Evolutionary conservation across 192 early-diverging fungal genomes (phyloP).

Genomic region (Coemansia sp.): DNA sequence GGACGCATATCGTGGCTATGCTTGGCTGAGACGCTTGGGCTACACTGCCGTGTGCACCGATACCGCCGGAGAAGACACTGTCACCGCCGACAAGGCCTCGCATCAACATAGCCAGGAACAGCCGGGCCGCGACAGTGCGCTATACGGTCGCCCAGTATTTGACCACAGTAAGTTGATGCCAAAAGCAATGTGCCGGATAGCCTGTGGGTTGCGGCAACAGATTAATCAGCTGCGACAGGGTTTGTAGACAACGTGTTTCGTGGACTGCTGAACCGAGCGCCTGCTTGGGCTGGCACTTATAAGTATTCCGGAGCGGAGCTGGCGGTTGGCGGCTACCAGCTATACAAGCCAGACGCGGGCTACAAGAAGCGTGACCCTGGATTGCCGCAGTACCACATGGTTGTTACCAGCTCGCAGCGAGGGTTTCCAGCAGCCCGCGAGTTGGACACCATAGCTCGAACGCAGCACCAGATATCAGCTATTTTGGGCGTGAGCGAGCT

Average conservation of each 20-base stretch:
- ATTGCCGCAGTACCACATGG: conserved; percentile 25
- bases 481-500: conserved; percentile 32
- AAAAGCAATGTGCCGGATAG: too few relatives aligned
- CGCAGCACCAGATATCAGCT: conserved; percentile 6
- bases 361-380: conserved; percentile 39
- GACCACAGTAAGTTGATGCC: too few relatives aligned
- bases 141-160: too few relatives aligned
- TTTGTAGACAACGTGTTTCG: conserved; percentile 19
- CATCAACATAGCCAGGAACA: not conserved
- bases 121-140: too few relatives aligned
- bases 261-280: conserved; percentile 10
- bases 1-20: conserved; percentile 22
- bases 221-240: too few relatives aligned
- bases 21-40: conserved; percentile 29
- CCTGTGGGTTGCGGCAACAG: too few relatives aligned
- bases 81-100: not conserved
- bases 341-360: conserved; percentile 26
- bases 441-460: conserved; percentile 4
- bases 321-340: conserved; percentile 2
- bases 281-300: not conserved
- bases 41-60: conserved; percentile 15
- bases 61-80: not conserved
- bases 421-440: conserved; percentile 4
- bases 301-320: too few relatives aligned
- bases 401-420: conserved; percentile 4